These are phyloP conservation scores for Mycosarcoma maydis DNA, from an alignment of 1,284 basidiomycete genomes.

Conservation along the genomic window DNA sequence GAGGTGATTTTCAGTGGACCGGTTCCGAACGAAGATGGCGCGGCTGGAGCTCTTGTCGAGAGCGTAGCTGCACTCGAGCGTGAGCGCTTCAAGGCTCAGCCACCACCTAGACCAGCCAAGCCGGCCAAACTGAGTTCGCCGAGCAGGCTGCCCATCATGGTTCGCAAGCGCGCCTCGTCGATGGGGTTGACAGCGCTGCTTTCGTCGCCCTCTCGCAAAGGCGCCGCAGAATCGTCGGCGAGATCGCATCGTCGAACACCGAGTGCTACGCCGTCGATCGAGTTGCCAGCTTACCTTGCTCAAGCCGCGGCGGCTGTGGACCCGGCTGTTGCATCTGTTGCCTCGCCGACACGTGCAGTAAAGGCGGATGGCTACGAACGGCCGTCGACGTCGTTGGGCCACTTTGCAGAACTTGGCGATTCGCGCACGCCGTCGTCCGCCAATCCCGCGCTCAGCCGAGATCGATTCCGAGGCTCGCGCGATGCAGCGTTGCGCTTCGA, in stretches of 20 bases:
- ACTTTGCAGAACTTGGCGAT: conserved; percentile 25
- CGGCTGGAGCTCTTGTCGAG: conserved; percentile 5
- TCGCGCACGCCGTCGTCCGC: too few relatives aligned
- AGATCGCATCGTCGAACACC: conserved; percentile 1
- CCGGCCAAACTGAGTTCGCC: conserved; percentile 18
- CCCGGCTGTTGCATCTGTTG: background rate
- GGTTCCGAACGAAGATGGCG: conserved; percentile 13
- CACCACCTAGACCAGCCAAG: conserved; percentile 26
- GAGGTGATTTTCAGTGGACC: conserved; percentile 39
- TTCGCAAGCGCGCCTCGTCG: conserved; percentile 25
- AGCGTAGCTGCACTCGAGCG: background rate
- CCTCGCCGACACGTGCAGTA: background rate
- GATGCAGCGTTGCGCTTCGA: conserved; percentile 11
- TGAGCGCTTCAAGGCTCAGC: background rate
- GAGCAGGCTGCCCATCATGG: conserved; percentile 30
- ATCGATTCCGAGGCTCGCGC: background rate
- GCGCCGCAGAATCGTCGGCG: background rate
- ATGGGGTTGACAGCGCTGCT: conserved; percentile 14
- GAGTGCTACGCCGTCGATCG: conserved; percentile 9
- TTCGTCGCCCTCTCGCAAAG: conserved; percentile 1
- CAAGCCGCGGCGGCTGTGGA: background rate
- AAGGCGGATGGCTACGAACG: conserved; percentile 16
- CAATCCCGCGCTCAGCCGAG: background rate
- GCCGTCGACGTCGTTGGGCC: conserved; percentile 38
- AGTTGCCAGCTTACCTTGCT: conserved; percentile 6